A percentile compares a stretch with the other conserved stretches of the same genome.
phyloP scores from a whole-genome alignment of 2,329 filamentous ascomycete species.

The Ustulina deusta region DNA sequence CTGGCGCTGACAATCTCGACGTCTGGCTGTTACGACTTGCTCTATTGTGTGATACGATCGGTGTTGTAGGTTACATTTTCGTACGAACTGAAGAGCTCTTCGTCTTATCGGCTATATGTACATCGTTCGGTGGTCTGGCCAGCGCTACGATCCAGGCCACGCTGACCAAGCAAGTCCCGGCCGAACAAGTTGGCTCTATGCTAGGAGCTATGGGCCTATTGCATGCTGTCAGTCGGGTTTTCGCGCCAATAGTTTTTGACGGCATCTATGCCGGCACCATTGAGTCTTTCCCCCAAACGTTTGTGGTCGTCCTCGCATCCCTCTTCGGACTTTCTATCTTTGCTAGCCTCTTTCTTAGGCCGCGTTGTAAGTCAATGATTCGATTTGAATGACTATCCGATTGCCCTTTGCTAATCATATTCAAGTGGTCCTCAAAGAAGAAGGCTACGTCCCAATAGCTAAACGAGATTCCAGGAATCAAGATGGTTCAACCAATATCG shows the following conservation, averaged over 20 bases:
- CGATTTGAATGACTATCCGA: not conserved
- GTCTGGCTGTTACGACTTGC: constrained; percentile 80
- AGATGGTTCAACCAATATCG: constrained; percentile 28
- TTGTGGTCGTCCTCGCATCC: constrained; percentile 79
- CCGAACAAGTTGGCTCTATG: constrained; percentile 84
- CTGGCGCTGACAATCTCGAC: constrained; percentile 82
- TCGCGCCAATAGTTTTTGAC: constrained; percentile 87
- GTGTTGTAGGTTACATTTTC: constrained; percentile 80
- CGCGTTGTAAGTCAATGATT: constrained; percentile 73
- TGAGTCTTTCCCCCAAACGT: constrained; percentile 79
- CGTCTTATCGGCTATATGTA: constrained; percentile 76
- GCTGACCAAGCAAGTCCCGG: constrained; percentile 90
- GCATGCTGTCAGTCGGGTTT: constrained; percentile 82
- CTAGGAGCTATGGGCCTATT: constrained; percentile 88
- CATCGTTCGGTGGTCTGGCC: constrained; percentile 84
- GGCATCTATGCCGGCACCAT: constrained; percentile 87
- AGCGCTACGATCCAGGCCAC: constrained; percentile 86
- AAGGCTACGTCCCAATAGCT: constrained; percentile 44
- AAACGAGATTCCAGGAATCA: constrained; percentile 36
- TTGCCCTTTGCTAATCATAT: constrained; percentile 16
- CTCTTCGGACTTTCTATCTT: constrained; percentile 76
- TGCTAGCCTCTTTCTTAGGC: constrained; percentile 76
- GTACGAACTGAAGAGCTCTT: constrained; percentile 73
- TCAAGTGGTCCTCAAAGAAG: constrained; percentile 48
- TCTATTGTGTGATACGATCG: constrained; percentile 80